A percentile compares a stretch with the other conserved stretches of the same genome.
Conservation (phyloP, 805 yeast species). For the Candida chauliodis region DNA sequence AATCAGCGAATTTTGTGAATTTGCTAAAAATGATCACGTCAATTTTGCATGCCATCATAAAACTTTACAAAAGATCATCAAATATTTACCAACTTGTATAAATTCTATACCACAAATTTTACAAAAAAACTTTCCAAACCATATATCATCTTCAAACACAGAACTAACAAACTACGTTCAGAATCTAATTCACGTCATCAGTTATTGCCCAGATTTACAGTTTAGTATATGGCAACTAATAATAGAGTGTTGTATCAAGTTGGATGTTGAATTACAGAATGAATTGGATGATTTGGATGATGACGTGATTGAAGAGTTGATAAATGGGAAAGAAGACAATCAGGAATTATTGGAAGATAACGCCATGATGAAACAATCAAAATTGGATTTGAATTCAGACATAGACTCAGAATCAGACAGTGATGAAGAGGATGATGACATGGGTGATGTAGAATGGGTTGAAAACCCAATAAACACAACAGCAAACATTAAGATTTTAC, state of each 20-base stretch:
- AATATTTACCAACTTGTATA: conserved; percentile 78
- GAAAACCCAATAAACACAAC: conserved; percentile 35
- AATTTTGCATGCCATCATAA: conserved; percentile 47
- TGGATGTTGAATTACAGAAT: conserved; percentile 90
- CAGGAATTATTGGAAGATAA: conserved; percentile 43
- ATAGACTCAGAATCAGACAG: conserved; percentile 37
- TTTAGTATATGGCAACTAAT: conserved; percentile 75
- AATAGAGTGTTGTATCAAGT: conserved; percentile 73
- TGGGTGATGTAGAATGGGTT: conserved; percentile 43
- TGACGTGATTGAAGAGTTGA: conserved; percentile 51
- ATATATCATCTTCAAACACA: conserved; percentile 50
- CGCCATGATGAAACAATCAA: conserved; percentile 17
- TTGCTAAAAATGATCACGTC: conserved; percentile 6
- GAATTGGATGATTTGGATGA: conserved; percentile 84
- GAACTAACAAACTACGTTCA: conserved; percentile 60
- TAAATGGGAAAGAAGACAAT: conserved; percentile 49
- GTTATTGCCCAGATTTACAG: conserved; percentile 75
- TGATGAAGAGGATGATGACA: conserved; percentile 26
- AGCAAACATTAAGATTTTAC: conserved; percentile 48
- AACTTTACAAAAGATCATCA: conserved; percentile 59
- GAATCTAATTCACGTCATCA: conserved; percentile 57
- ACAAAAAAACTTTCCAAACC: conserved; percentile 72
- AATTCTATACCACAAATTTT: conserved; percentile 58
- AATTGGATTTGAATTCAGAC: conserved; percentile 41
- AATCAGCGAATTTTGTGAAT: conserved; percentile 53